A percentile compares a stretch with the other conserved stretches of the same genome.
Conservation (phyloP, 352 stramenopile genomes). For the Phytophthora tentaculata region DNA sequence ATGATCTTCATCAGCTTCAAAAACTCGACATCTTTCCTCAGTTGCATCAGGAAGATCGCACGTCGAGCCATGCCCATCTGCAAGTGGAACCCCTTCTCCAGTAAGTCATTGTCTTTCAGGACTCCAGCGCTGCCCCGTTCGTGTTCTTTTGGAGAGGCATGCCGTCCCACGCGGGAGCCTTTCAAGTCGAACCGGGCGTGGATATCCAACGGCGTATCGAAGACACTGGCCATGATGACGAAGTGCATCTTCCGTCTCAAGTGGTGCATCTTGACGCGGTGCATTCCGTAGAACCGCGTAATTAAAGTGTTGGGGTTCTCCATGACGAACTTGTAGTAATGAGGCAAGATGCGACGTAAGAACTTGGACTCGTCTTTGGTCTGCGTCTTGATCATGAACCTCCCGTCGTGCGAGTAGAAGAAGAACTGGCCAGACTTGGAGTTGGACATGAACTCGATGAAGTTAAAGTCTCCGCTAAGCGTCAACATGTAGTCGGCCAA, state of each 20-base stretch:
- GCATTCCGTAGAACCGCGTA: constrained; percentile 97
- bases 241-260: constrained; percentile 94
- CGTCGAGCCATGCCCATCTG: constrained; percentile 79
- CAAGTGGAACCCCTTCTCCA: constrained; percentile 86
- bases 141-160: constrained; percentile 71
- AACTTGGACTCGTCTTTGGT: constrained; percentile 99
- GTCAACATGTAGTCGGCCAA: constrained; percentile 91
- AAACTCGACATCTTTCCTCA: constrained; percentile 92
- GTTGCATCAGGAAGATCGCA: constrained; percentile 84
- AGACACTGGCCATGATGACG: constrained; percentile 98
- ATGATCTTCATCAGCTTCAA: constrained; percentile 95
- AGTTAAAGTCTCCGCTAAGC: constrained; percentile 95
- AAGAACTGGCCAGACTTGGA: constrained; percentile 99
- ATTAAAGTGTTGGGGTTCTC: constrained; percentile 98
- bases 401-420: constrained; percentile 98
- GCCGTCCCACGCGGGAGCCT: constrained; percentile 89
- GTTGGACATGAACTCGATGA: constrained; percentile 99
- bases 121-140: constrained; percentile 69
- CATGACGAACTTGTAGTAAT: constrained; percentile 98
- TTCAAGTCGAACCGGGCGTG: constrained; percentile 91
- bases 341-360: constrained; percentile 95
- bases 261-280: constrained; percentile 98
- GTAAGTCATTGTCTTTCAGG: constrained; percentile 92
- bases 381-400: constrained; percentile 99
- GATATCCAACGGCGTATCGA: constrained; percentile 94